phyloP scores from a whole-genome alignment of 768 basidiomycete species.

The Rhizopogon roseolus region DNA sequence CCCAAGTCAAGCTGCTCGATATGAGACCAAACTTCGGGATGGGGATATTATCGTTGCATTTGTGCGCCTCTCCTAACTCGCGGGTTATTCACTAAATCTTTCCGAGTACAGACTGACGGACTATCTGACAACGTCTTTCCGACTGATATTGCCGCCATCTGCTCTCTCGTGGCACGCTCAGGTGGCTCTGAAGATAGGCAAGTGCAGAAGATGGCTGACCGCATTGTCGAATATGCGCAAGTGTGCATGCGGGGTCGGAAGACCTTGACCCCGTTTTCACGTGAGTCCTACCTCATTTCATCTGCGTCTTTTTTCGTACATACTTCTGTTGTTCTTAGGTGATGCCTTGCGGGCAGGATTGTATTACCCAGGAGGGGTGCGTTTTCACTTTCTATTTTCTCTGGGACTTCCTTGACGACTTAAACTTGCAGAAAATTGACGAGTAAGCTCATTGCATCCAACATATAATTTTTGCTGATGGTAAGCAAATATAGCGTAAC shows the following conservation, averaged over 20 bases:
- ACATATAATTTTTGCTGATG: slow-evolving; percentile 9
- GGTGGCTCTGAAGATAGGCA: slow-evolving; percentile 53
- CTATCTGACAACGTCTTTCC: slow-evolving; percentile 59
- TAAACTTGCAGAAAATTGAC: slow-evolving; percentile 59
- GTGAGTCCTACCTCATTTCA: slow-evolving; percentile 31
- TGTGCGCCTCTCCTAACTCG: slow-evolving; percentile 24
- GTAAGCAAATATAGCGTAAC: slow-evolving; percentile 48
- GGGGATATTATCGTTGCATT: slow-evolving; percentile 50
- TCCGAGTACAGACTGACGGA: slow-evolving; percentile 43
- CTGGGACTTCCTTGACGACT: slow-evolving; percentile 2
- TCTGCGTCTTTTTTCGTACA: slow-evolving; percentile 2
- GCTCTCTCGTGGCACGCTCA: slow-evolving; percentile 56
- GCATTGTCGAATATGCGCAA: slow-evolving; percentile 64
- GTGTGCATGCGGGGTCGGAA: slow-evolving; percentile 64
- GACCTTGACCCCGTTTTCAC: slow-evolving; percentile 71
- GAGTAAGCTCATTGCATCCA: slow-evolving; percentile 50
- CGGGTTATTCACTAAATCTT: background rate
- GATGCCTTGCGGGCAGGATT: slow-evolving; percentile 63
- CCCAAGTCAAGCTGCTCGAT: slow-evolving; percentile 38
- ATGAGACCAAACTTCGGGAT: slow-evolving; percentile 44
- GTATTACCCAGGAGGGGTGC: slow-evolving; percentile 67
- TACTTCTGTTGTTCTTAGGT: slow-evolving; percentile 29
- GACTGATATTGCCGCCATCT: slow-evolving; percentile 65
- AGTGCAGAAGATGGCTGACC: slow-evolving; percentile 69
- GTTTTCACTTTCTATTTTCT: slow-evolving; percentile 25